Base-by-base conservation (phyloP, 331 rosid species). In the Arachis monticola region DNA sequence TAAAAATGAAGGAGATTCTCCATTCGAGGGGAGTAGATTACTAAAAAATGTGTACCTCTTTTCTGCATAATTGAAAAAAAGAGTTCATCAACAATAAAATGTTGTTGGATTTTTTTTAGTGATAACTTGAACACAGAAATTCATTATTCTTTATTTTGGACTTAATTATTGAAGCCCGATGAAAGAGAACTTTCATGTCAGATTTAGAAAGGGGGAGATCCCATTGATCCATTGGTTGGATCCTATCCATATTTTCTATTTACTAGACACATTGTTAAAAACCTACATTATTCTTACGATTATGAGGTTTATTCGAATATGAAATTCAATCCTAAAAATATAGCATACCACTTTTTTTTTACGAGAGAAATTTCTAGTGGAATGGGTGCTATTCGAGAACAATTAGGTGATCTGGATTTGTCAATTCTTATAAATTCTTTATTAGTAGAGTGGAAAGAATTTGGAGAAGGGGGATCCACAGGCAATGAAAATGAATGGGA, bases 201-300 rank as follows among this genome's bases (percentile, higher is more conserved):
- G 40, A 35, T 35, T 35, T 35, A 2, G 40, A 35, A 3, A 35
- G 40, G 40, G 40, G 40, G 40, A 35, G 40, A 35, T 0, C 40
- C 5, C 40, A 35, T 35, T 35, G 40, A 35, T 35, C 48, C 46
- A 45, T 66, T 10, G 10, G 50, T 67, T 66, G 3, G 60, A 50
- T 68, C 73, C 11, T 68, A 32, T 51, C 61, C 60, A 50, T 48
- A 68, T 50, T 68, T 68, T 50, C 12, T 8, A 0, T 32, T 68
- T 27, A 7, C 13, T 50, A 51, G 32, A 14, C 48, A 7, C 1
- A 3, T 27, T 3, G 5, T 67, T 27, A 67, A 67, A 67, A 67
- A 31, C 10, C 7, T 17, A 67, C 11, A 27, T 67, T 50, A 47
- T 67, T 67, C 60, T 48, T 27, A 47, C n/a, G 2, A 48, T 67